These are phyloP conservation scores for Aurantiochytrium sp. DNA, from an alignment of 108 stramenopile genomes.

Conservation along the genomic window DNA sequence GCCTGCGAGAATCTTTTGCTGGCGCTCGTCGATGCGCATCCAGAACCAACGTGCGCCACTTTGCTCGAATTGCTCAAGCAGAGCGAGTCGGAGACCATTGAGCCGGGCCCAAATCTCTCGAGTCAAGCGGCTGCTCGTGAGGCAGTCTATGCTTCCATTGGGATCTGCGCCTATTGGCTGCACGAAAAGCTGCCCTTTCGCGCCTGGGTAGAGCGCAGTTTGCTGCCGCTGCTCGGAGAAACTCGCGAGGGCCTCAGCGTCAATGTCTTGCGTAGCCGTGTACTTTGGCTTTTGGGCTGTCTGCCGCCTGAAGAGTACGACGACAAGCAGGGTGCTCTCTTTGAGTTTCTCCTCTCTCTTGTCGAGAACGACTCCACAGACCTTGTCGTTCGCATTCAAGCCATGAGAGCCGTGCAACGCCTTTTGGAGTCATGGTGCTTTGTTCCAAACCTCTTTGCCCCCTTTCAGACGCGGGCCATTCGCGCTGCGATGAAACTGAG, in stretches of 20 bases:
- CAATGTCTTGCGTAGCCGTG: not conserved
- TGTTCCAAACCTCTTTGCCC: not conserved
- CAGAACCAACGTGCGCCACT: not conserved
- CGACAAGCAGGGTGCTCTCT: not conserved
- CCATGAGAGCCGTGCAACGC: not conserved
- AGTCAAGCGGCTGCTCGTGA: not conserved
- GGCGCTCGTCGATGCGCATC: not conserved
- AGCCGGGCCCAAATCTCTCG: not conserved
- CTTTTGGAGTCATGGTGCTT: not conserved
- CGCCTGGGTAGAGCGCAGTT: not conserved
- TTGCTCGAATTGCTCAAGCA: not conserved
- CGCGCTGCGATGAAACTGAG: not conserved
- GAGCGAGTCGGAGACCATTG: not conserved
- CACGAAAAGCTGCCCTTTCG: not conserved
- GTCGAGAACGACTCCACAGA: not conserved
- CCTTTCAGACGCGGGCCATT: not conserved
- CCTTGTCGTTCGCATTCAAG: not conserved
- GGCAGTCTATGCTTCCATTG: not conserved
- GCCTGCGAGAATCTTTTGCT: not conserved
- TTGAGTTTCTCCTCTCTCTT: not conserved
- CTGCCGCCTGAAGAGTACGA: not conserved
- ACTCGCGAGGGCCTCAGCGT: not conserved
- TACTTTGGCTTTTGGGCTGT: not conserved
- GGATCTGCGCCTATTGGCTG: not conserved
- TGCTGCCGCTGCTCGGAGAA: not conserved